Conservation (phyloP, 352 stramenopile genomes). For the Bremia lactucae region DNA sequence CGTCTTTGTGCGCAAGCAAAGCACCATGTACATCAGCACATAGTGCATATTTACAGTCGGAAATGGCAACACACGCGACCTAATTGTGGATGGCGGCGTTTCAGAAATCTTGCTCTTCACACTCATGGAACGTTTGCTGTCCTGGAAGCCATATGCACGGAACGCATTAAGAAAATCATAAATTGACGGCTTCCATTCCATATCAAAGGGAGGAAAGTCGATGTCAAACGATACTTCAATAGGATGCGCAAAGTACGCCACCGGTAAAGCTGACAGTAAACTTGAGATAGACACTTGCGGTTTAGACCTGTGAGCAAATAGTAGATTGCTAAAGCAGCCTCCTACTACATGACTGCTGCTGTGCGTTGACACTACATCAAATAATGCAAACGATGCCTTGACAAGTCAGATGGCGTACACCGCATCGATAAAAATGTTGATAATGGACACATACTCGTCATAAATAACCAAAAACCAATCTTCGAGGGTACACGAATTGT, state of each 20-base stretch:
- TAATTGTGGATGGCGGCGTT: slow-evolving; percentile 20
- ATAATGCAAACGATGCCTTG: slow-evolving; percentile 5
- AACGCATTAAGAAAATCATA: slow-evolving; percentile 75
- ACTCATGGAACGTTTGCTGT: slow-evolving; percentile 79
- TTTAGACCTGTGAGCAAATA: slow-evolving; percentile 27
- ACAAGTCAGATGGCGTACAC: not conserved
- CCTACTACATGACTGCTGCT: slow-evolving; percentile 49
- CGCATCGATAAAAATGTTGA: not conserved
- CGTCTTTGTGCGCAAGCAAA: slow-evolving; percentile 54
- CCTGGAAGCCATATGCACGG: slow-evolving; percentile 65
- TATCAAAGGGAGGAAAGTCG: slow-evolving; percentile 27
- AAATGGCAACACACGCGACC: slow-evolving; percentile 29
- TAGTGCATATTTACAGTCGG: slow-evolving; percentile 76
- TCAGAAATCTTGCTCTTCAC: slow-evolving; percentile 61
- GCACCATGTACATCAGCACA: slow-evolving; percentile 63
- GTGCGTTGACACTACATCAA: slow-evolving; percentile 57
- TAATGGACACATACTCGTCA: slow-evolving; percentile 39
- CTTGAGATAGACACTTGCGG: slow-evolving; percentile 4
- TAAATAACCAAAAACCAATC: slow-evolving; percentile 72
- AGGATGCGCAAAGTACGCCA: slow-evolving; percentile 36
- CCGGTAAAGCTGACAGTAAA: slow-evolving; percentile 36
- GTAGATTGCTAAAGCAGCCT: slow-evolving; percentile 68
- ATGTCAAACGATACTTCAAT: slow-evolving; percentile 35
- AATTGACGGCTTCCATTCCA: slow-evolving; percentile 60
- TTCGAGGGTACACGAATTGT: slow-evolving; percentile 30